These are phyloP conservation scores for Fagus crenata DNA, from an alignment of 306 rosid species.

Conservation along the genomic window DNA sequence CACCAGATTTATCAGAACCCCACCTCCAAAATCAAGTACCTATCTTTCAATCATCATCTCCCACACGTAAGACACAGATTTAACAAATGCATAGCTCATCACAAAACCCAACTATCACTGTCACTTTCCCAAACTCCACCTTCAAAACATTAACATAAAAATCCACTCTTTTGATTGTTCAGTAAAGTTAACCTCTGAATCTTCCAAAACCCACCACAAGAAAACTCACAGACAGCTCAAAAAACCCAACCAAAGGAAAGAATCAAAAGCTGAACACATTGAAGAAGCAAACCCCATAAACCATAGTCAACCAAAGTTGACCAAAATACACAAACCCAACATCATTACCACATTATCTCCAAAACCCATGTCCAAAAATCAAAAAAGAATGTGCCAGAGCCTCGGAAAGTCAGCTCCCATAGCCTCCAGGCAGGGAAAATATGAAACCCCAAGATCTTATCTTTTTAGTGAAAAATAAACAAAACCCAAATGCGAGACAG, in stretches of 20 bases:
- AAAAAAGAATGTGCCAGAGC: conserved; percentile 33
- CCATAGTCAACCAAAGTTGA: conserved; percentile 23
- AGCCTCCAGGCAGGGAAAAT: conserved; percentile 21
- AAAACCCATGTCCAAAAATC: conserved; percentile 31
- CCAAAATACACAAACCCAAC: conserved; percentile 22
- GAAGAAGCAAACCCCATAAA: conserved; percentile 14
- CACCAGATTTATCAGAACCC: conserved; percentile 23
- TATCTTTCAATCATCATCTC: conserved; percentile 47
- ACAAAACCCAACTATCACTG: conserved; percentile 11
- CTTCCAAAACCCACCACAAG: conserved; percentile 16
- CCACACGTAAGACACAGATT: conserved; percentile 29
- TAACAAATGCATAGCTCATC: conserved; percentile 31
- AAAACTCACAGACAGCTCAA: conserved; percentile 9
- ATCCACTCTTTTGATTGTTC: not conserved
- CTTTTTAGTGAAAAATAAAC: conserved; percentile 27
- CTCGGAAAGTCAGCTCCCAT: conserved; percentile 27
- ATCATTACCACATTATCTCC: conserved; percentile 28
- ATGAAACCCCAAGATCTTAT: conserved; percentile 41
- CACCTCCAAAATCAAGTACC: conserved; percentile 39
- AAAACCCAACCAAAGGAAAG: conserved; percentile 22
- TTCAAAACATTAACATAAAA: conserved; percentile 6
- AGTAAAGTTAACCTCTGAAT: conserved; percentile 2
- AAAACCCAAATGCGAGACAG: conserved; percentile 53
- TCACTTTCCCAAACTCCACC: conserved; percentile 16
- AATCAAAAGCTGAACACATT: conserved; percentile 20